These are phyloP conservation scores for Penicillium corylophilum DNA, from an alignment of 2,329 filamentous ascomycete species.

Conservation along the genomic window DNA sequence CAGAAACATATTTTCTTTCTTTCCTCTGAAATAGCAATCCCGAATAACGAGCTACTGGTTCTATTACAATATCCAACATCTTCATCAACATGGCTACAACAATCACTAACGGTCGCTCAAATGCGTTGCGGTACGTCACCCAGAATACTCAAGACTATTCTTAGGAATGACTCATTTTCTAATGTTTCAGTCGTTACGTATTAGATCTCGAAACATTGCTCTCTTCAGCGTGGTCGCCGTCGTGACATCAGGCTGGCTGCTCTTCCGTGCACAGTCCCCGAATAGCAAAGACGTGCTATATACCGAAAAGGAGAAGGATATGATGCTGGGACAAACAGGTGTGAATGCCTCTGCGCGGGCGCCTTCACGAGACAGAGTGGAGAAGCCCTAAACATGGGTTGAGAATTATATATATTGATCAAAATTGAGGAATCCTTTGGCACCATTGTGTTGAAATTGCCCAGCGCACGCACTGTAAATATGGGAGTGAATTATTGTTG, in stretches of 20 bases:
- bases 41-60: too few relatives aligned
- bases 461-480: neutral
- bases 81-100: neutral
- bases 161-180: too few relatives aligned
- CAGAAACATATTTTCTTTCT: too few relatives aligned
- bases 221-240: constrained; percentile 6
- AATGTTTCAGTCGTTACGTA: too few relatives aligned
- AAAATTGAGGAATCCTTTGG: too few relatives aligned
- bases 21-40: too few relatives aligned
- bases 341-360: neutral
- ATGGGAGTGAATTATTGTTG: too few relatives aligned
- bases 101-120: neutral
- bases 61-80: neutral
- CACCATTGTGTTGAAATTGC: neutral
- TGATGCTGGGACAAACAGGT: constrained; percentile 2
- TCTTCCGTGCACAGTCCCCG: constrained; percentile 14
- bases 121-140: neutral
- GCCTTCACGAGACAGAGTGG: neutral
- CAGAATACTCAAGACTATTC: too few relatives aligned
- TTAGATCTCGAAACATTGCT: constrained; percentile 9
- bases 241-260: constrained; percentile 3
- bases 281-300: constrained; percentile 6
- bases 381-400: neutral
- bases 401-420: neutral
- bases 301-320: constrained; percentile 6